Percentiles rank a stretch among this genome's conserved stretches.
Conservation (phyloP, 371 early-diverging fungal genomes). For the Zancudomyces culisetae region DNA sequence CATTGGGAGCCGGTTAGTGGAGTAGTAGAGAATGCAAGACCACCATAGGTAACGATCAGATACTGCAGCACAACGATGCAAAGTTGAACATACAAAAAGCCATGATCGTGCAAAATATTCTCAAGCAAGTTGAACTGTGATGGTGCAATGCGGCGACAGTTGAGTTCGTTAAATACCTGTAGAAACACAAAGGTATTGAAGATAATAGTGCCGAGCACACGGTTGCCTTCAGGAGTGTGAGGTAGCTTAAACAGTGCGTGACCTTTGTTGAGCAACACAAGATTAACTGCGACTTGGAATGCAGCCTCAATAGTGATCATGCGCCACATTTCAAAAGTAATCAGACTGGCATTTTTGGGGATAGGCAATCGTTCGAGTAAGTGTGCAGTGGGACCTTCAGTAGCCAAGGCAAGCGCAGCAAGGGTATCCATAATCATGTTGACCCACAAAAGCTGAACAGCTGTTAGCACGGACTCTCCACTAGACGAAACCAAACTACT, state of each 20-base stretch:
- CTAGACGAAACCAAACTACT: constrained; percentile 34
- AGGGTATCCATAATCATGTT: constrained; percentile 80
- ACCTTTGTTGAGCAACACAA: constrained; percentile 38
- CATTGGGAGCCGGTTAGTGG: constrained; percentile 53
- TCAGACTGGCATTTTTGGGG: constrained; percentile 53
- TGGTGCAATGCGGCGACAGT: constrained; percentile 57
- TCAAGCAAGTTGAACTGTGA: constrained; percentile 67
- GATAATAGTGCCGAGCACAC: constrained; percentile 53
- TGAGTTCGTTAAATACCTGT: constrained; percentile 86
- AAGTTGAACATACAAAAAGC: constrained; percentile 53
- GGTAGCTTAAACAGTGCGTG: constrained; percentile 40
- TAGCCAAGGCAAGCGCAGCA: constrained; percentile 71
- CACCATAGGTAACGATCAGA: constrained; percentile 70
- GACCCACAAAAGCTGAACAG: constrained; percentile 77
- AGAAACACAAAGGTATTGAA: constrained; percentile 92
- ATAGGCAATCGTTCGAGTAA: constrained; percentile 64
- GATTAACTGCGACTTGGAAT: constrained; percentile 56
- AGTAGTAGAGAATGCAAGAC: constrained; percentile 67
- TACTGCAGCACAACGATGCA: constrained; percentile 48
- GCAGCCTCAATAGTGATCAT: constrained; percentile 77
- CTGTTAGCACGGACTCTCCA: constrained; percentile 45
- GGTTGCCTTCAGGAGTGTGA: constrained; percentile 16
- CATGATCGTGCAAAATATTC: constrained; percentile 49
- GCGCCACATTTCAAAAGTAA: constrained; percentile 74
- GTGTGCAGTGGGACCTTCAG: constrained; percentile 57